Percentiles rank a stretch among this genome's conserved stretches.
phyloP scores from a whole-genome alignment of 108 stramenopile species.

The Cyclotella sp. region DNA sequence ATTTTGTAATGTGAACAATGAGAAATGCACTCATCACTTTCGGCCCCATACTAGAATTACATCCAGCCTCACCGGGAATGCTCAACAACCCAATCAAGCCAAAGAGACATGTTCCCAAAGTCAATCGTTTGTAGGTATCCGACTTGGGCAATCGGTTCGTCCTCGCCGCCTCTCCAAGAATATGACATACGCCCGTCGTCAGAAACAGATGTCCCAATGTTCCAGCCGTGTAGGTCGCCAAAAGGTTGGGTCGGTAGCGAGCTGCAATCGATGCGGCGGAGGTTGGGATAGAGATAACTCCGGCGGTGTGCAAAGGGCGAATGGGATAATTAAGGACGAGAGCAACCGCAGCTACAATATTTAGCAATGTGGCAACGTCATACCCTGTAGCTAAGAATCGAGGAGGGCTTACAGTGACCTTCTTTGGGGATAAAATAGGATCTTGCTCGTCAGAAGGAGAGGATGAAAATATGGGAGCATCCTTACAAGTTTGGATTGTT shows the following conservation, averaged over 20 bases:
- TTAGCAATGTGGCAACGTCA: conserved; percentile 11
- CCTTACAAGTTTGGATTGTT: too few relatives aligned
- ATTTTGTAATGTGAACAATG: conserved; percentile 24
- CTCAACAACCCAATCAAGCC: conserved; percentile 30
- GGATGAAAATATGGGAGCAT: neutral
- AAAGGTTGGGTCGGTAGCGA: conserved; percentile 32
- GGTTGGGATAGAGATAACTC: neutral
- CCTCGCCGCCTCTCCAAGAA: conserved; percentile 20
- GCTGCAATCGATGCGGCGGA: neutral
- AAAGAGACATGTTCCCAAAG: conserved; percentile 36
- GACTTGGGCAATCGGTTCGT: conserved; percentile 26
- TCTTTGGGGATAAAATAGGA: neutral
- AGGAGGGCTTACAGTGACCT: conserved; percentile 16
- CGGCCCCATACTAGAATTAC: neutral
- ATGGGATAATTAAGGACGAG: conserved; percentile 9
- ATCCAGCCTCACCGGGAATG: conserved; percentile 42
- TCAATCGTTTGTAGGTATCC: conserved; percentile 43
- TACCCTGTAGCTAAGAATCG: conserved; percentile 24
- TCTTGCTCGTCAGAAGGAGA: neutral
- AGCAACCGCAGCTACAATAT: conserved; percentile 4
- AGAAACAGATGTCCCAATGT: conserved; percentile 35
- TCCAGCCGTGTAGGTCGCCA: conserved; percentile 34
- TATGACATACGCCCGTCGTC: conserved; percentile 30
- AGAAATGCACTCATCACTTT: neutral
- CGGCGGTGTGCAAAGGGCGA: neutral